Percentiles rank a stretch among this genome's conserved stretches.
Evolutionary conservation across 768 basidiomycete species (phyloP).

Genomic region (Tricholoma terreum): DNA sequence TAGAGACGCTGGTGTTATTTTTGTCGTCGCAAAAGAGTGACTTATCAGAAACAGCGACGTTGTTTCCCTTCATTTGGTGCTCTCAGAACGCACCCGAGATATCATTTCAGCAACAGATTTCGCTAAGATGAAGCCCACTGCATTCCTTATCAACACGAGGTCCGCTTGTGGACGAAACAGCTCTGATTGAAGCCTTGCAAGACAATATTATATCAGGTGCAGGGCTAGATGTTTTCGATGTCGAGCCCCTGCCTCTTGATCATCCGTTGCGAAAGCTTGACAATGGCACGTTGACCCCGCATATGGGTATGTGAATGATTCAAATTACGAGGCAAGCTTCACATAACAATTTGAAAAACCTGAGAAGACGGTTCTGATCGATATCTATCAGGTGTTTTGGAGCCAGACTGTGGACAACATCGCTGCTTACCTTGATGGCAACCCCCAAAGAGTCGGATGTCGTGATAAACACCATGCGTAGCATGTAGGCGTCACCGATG

Average conservation of each 20-base stretch:
- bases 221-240: conserved; percentile 64
- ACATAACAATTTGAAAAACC: no score
- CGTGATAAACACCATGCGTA: no score
- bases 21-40: conserved; percentile 47
- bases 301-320: conserved; percentile 46
- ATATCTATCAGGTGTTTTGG: no score
- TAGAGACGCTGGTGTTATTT: conserved; percentile 50
- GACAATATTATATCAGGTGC: conserved; percentile 53
- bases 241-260: conserved; percentile 65
- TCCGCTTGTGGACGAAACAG: no score
- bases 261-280: no score
- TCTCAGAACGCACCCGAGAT: conserved; percentile 46
- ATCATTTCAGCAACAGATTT: conserved; percentile 49
- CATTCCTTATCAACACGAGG: conserved; percentile 64
- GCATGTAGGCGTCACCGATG: no score
- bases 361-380: no score
- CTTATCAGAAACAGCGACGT: conserved; percentile 54
- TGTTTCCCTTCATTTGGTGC: conserved; percentile 59
- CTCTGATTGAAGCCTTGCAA: conserved; percentile 60
- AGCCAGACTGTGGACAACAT: no score
- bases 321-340: conserved; percentile 49
- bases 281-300: no score
- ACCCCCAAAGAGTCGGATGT: no score
- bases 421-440: no score
- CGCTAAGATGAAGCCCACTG: conserved; percentile 50